Evolutionary conservation across 257 asterid species (phyloP).

Genomic region (Scutellaria galericulata): DNA sequence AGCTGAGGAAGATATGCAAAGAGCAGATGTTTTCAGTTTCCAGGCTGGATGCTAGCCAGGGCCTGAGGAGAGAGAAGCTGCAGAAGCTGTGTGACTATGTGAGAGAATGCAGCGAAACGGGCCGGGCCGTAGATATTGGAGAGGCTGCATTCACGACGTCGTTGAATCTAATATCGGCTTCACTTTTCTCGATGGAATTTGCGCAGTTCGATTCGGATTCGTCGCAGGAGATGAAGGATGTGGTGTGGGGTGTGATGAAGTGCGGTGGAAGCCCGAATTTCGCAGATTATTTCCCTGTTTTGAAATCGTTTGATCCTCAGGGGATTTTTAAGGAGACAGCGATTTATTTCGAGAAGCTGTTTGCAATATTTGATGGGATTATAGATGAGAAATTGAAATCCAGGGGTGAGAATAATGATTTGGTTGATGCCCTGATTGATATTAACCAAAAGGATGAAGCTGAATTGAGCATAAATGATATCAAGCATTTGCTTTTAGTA

Average conservation of each 20-base stretch:
- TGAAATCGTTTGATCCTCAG: slow-evolving; percentile 53
- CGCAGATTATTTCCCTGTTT: slow-evolving; percentile 54
- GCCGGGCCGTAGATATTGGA: slow-evolving; percentile 51
- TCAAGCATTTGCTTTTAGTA: slow-evolving; percentile 39
- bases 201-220: slow-evolving; percentile 51
- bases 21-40: slow-evolving; percentile 48
- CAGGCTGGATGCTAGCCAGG: slow-evolving; percentile 43
- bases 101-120: slow-evolving; percentile 33
- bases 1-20: slow-evolving; percentile 46
- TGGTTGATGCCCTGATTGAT: slow-evolving; percentile 45
- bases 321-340: slow-evolving; percentile 40
- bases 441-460: slow-evolving; percentile 31
- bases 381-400: slow-evolving; percentile 47
- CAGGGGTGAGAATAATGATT: slow-evolving; percentile 34
- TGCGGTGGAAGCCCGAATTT: slow-evolving; percentile 46
- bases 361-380: slow-evolving; percentile 42
- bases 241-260: slow-evolving; percentile 47
- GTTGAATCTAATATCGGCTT: slow-evolving; percentile 55
- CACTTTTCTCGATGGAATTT: slow-evolving; percentile 62
- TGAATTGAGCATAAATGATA: slow-evolving; percentile 31
- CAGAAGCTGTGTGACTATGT: slow-evolving; percentile 45
- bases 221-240: slow-evolving; percentile 57
- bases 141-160: slow-evolving; percentile 52
- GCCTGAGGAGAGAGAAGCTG: slow-evolving; percentile 42
- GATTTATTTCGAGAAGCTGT: slow-evolving; percentile 39